These are phyloP conservation scores for Detonula confervacea DNA, from an alignment of 352 stramenopile species.

Conservation along the genomic window DNA sequence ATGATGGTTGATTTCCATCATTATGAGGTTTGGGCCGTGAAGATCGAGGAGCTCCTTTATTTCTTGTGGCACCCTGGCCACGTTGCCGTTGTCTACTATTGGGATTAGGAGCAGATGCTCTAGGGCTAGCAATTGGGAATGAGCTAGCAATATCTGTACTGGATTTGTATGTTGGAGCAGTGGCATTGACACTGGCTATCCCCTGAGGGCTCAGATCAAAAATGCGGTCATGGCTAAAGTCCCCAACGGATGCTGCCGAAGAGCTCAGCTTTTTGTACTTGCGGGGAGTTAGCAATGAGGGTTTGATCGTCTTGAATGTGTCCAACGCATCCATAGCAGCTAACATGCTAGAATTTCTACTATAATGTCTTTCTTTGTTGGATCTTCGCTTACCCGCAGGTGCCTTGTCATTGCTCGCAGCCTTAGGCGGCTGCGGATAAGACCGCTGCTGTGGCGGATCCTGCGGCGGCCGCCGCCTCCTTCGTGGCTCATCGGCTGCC, in stretches of 20 bases:
- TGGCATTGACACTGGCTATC: not conserved
- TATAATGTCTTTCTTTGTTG: constrained; percentile 1
- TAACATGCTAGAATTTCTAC: not conserved
- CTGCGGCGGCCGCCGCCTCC: not conserved
- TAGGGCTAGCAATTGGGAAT: no score
- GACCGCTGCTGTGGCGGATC: not conserved
- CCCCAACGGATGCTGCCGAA: not conserved
- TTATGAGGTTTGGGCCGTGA: not conserved
- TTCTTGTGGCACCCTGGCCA: not conserved
- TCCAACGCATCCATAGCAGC: not conserved
- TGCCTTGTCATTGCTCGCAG: not conserved
- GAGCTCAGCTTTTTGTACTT: not conserved
- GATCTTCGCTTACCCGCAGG: not conserved
- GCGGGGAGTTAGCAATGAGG: not conserved
- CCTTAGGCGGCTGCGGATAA: not conserved
- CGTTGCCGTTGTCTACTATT: not conserved
- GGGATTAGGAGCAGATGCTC: not conserved
- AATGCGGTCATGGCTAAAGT: no score
- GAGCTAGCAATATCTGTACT: no score
- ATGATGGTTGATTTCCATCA: not conserved
- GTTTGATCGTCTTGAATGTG: not conserved
- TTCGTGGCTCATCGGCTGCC: not conserved
- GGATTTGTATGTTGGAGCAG: not conserved
- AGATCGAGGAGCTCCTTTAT: not conserved
- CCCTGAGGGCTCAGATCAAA: not conserved